Percentiles rank a stretch among this genome's conserved stretches.
Evolutionary conservation across 768 basidiomycete species (phyloP).

Genomic region (Phlegmacium glaucopus): DNA sequence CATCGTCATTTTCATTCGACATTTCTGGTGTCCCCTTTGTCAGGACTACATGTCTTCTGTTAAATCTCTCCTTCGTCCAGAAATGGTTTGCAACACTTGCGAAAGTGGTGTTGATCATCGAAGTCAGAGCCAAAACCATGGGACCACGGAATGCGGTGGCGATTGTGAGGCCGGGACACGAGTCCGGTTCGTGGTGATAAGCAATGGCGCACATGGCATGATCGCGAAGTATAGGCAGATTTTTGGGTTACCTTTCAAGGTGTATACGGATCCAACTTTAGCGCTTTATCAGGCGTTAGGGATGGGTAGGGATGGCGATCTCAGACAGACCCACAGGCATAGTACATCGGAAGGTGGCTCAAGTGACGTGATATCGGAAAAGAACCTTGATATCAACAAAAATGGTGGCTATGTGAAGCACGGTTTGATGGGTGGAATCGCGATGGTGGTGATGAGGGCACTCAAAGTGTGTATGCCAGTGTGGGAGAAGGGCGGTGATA

Average conservation of each 20-base stretch:
- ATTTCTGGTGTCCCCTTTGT: constrained; percentile 86
- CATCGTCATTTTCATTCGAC: constrained; percentile 82
- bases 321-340: background rate
- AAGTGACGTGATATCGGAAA: background rate
- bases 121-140: too few species aligned
- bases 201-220: constrained; percentile 75
- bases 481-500: constrained; percentile 76
- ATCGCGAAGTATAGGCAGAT: constrained; percentile 77
- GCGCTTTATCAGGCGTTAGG: too few species aligned
- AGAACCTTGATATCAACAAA: background rate
- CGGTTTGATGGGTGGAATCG: too few species aligned
- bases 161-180: too few species aligned
- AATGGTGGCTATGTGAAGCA: background rate
- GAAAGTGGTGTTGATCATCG: constrained; percentile 1
- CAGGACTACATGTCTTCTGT: constrained; percentile 85
- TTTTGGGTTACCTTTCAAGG: constrained; percentile 64
- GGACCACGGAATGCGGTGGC: too few species aligned
- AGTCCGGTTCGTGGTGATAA: constrained; percentile 68
- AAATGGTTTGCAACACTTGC: constrained; percentile 26
- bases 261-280: constrained; percentile 21
- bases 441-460: too few species aligned
- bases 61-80: constrained; percentile 39
- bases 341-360: constrained; percentile 6
- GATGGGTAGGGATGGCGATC: too few species aligned
- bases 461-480: constrained; percentile 37